phyloP scores from a whole-genome alignment of 2,329 filamentous ascomycete species.

The Alternaria sp. region DNA sequence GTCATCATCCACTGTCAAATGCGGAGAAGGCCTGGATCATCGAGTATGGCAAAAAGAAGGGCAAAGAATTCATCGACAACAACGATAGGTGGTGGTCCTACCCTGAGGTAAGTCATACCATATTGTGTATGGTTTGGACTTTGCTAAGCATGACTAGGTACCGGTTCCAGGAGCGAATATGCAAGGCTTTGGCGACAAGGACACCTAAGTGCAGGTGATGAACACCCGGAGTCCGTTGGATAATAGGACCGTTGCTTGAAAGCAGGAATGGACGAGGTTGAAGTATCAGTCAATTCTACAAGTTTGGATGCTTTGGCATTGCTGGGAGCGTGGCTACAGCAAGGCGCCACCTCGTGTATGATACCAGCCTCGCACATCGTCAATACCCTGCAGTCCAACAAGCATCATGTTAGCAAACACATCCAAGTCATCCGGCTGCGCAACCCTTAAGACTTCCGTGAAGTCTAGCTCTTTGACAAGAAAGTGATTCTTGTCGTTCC shows the following conservation, averaged over 20 bases:
- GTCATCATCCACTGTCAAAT: constrained; percentile 20
- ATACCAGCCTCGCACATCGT: constrained; percentile 45
- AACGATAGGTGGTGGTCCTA: constrained; percentile 1
- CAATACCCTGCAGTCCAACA: constrained; percentile 36
- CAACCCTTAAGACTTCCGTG: constrained; percentile 30
- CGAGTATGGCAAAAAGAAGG: not conserved
- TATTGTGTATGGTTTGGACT: not conserved
- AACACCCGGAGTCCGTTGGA: not conserved
- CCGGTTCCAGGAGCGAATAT: constrained; percentile 18
- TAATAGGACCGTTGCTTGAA: not conserved
- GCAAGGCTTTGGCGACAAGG: not conserved
- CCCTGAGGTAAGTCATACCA: not conserved
- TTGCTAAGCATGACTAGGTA: not conserved
- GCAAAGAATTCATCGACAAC: constrained; percentile 9
- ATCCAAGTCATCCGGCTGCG: constrained; percentile 40
- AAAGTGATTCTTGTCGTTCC: constrained; percentile 43
- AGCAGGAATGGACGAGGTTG: not conserved
- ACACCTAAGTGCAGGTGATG: not conserved
- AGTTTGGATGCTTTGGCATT: not conserved
- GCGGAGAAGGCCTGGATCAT: constrained; percentile 18
- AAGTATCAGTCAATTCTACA: not conserved
- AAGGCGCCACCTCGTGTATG: constrained; percentile 30
- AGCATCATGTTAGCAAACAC: constrained; percentile 42
- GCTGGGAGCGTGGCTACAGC: not conserved
- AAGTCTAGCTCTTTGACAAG: constrained; percentile 43